Conservation (phyloP, 2,329 filamentous ascomycete genomes). For the Aspergillus pseudotamarii region DNA sequence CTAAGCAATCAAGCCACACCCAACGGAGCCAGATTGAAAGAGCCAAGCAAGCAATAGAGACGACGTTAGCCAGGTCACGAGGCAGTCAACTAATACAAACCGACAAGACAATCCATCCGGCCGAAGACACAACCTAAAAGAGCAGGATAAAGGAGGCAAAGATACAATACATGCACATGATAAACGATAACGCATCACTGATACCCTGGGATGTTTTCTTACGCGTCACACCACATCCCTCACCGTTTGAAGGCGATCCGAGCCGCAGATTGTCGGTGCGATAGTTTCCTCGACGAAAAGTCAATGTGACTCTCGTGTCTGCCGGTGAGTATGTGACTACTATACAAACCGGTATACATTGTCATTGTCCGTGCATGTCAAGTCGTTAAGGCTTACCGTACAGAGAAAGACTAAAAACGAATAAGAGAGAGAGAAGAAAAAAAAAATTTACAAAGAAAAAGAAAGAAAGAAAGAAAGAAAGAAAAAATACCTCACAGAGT, state of each 20-base stretch:
- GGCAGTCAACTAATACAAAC: neutral
- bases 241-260: conserved; percentile 4
- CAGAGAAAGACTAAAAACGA: neutral
- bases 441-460: neutral
- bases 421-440: neutral
- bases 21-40: neutral
- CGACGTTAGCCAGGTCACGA: neutral
- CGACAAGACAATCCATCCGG: neutral
- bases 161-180: neutral
- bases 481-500: neutral
- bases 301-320: neutral
- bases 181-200: neutral
- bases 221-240: conserved; percentile 5
- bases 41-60: neutral
- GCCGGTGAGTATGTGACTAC: neutral
- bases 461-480: no score
- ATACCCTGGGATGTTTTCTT: neutral
- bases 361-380: conserved; percentile 1
- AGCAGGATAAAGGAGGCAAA: neutral
- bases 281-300: conserved; percentile 5
- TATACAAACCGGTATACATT: neutral
- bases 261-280: conserved; percentile 7
- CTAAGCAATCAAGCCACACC: neutral
- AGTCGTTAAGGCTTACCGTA: neutral
- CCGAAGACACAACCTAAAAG: neutral